Evolutionary conservation across 768 basidiomycete genomes (phyloP), one percentile per base, ranked within the genome.

Genomic region (Mycena belliarum): DNA sequence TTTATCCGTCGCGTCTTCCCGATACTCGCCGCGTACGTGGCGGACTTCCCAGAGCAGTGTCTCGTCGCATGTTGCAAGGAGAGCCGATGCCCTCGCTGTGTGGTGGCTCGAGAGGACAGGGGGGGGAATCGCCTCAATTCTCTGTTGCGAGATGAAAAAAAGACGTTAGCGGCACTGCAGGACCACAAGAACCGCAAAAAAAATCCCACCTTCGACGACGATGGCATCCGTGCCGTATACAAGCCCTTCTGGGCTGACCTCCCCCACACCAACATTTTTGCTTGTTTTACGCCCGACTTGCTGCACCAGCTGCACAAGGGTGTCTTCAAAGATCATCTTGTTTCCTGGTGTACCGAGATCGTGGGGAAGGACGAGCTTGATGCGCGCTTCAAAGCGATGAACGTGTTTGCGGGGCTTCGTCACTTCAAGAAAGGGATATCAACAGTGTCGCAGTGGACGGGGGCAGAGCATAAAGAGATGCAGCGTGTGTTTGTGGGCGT

Each of bases 1-100:
- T 52, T 76, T 12, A 73, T 77, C 68, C 75, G 76, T 49, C 46
- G 73, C 0, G 64, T 72, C 2, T 52, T 55, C 8, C 76, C 37
- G 4, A 38, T 38, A 5, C 37, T 38, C 4, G 37, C 37, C 4
- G 37, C 37, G 6, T 38, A 38, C 20, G 37, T 38, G 18, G 37
- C 37, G 16, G 37, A 38, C 37, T 38, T 38, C 18, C 37, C 37
- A 10, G 37, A 38, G 37, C 37, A 38, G 12, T 38, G 37, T 12
- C 10, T 38, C 3, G 37, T 38, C 4, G 37, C 37, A 6, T 38
- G 37, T 10, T 38, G 37, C 18, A 38, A 38, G 18, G 37, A 38
- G 37, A 38, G 12, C 10, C 11, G 37, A 6, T 38, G 37, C 18
- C 37, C 37, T 6, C 3, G 18, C 6, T 38, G 37, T 38, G 72